Conservation (phyloP, 2,329 filamentous ascomycete species). For the Penicillium sp. region DNA sequence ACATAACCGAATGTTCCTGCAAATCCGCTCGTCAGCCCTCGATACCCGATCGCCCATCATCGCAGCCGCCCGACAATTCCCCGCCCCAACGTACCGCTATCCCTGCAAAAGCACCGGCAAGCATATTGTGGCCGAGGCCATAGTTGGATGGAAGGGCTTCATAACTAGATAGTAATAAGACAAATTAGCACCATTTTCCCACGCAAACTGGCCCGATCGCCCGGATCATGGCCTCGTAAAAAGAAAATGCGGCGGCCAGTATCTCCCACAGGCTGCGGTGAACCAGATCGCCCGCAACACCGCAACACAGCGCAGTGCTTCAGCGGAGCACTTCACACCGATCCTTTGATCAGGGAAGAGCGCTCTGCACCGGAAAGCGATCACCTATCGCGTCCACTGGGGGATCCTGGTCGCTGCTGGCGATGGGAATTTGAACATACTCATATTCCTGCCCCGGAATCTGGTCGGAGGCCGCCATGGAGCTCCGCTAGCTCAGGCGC, state of each 20-base stretch:
- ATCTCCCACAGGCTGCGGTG: not conserved
- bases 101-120: constrained; percentile 92
- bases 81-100: constrained; percentile 70
- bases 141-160: constrained; percentile 94
- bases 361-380: not conserved
- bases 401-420: constrained; percentile 12
- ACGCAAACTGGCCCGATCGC: not conserved
- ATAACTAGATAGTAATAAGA: constrained; percentile 60
- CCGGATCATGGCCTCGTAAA: not conserved
- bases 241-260: constrained; percentile 4
- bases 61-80: not conserved
- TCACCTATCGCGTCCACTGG: not conserved
- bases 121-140: constrained; percentile 91
- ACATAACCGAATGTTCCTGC: constrained; percentile 98
- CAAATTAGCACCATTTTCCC: constrained; percentile 22
- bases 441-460: constrained; percentile 49
- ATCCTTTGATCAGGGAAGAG: not conserved
- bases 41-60: not conserved
- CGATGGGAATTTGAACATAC: constrained; percentile 35
- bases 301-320: not conserved
- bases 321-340: not conserved
- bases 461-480: constrained; percentile 46
- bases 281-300: not conserved
- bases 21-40: constrained; percentile 24
- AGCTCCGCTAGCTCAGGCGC: constrained; percentile 37